These are phyloP conservation scores for Starmera dryadoides DNA, from an alignment of 805 yeast species.

Conservation along the genomic window DNA sequence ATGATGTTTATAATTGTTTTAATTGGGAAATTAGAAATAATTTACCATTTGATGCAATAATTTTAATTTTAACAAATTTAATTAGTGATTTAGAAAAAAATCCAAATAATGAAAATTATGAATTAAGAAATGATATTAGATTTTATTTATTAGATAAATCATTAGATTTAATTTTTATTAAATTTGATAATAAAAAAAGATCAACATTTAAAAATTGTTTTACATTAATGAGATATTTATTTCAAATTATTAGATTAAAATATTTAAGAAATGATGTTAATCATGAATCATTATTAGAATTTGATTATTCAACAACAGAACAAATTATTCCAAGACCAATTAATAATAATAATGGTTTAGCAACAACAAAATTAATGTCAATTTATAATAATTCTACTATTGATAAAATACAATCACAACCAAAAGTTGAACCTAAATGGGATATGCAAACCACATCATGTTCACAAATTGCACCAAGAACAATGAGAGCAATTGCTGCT, in stretches of 20 bases:
- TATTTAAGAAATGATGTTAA: constrained; percentile 17
- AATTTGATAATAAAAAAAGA: constrained; percentile 25
- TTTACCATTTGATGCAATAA: constrained; percentile 54
- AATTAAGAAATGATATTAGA: constrained; percentile 26
- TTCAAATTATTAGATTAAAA: constrained; percentile 22
- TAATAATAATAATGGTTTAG: constrained; percentile 3
- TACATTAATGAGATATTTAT: constrained; percentile 24
- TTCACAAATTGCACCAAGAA: constrained; percentile 25
- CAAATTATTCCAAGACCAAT: constrained; percentile 5
- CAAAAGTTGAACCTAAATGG: constrained; percentile 2
- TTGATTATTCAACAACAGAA: constrained; percentile 18
- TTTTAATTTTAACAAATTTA: constrained; percentile 43
- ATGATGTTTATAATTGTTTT: constrained; percentile 39
- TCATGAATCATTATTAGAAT: constrained; percentile 11
- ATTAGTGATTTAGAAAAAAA: constrained; percentile 39
- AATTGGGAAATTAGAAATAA: constrained; percentile 57
- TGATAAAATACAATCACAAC: constrained; percentile 1
- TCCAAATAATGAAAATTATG: constrained; percentile 17
- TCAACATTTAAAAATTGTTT: constrained; percentile 26
- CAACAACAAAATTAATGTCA: constrained; percentile 5
- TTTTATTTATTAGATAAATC: constrained; percentile 23
- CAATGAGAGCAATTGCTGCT: constrained; percentile 21
- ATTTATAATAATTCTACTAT: constrained; percentile 1
- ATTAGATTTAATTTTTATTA: constrained; percentile 23
- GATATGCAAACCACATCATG: constrained; percentile 20